Conservation (phyloP, 176 grass and related monocot genomes). For the Musa acuminata region DNA sequence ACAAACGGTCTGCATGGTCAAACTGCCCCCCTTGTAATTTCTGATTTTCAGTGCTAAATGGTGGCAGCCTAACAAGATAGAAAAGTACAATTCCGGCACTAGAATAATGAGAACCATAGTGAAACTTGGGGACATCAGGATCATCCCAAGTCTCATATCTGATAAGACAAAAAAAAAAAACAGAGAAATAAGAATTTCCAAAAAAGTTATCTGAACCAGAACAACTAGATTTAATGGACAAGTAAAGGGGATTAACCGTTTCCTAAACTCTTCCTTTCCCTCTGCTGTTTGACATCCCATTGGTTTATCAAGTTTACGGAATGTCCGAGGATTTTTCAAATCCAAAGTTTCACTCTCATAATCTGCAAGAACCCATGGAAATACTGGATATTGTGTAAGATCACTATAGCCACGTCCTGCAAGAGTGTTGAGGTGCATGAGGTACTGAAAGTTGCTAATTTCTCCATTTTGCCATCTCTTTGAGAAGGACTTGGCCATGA, state of each 20-base stretch:
- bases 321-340: constrained; percentile 56
- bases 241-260: constrained; percentile 41
- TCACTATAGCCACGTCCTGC: constrained; percentile 94
- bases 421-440: constrained; percentile 98
- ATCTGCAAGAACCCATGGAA: constrained; percentile 97
- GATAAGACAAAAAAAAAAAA: constrained; percentile 10
- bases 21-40: constrained; percentile 93
- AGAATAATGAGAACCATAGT: constrained; percentile 99
- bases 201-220: too few relatives aligned
- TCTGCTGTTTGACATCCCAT: constrained; percentile 95
- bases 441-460: constrained; percentile 96
- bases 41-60: constrained; percentile 84
- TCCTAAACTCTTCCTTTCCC: constrained; percentile 83
- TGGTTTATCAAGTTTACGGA: constrained; percentile 94
- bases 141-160: constrained; percentile 99
- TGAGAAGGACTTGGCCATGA: constrained; percentile 82
- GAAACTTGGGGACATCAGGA: constrained; percentile 95
- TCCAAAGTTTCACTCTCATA: constrained; percentile 81
- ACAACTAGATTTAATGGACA: not conserved
- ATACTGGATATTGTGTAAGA: constrained; percentile 95
- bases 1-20: constrained; percentile 91
- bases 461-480: constrained; percentile 98
- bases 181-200: not conserved
- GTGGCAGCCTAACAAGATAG: constrained; percentile 83
- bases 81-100: constrained; percentile 98